Conservation (phyloP, 2,329 filamentous ascomycete genomes). For the Diaporthe citri region DNA sequence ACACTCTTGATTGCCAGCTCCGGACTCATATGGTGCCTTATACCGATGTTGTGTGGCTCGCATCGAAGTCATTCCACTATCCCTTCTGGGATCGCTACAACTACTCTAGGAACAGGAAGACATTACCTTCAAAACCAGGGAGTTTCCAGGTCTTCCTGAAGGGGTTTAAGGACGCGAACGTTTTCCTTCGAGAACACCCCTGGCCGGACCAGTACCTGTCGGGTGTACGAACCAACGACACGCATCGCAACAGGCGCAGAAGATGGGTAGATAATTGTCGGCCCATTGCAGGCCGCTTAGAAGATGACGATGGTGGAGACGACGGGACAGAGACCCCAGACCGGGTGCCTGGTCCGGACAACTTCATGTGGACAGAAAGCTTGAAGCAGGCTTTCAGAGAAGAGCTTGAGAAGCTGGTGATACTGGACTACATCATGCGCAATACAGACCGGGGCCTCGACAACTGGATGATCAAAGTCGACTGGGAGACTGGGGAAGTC, state of each 20-base stretch:
- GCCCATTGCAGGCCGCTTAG: conserved; percentile 64
- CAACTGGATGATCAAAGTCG: conserved; percentile 99
- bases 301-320: conserved; percentile 71
- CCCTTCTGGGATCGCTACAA: conserved; percentile 96
- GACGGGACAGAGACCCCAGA: conserved; percentile 50
- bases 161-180: conserved; percentile 95
- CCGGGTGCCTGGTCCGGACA: conserved; percentile 59
- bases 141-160: conserved; percentile 98
- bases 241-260: conserved; percentile 76
- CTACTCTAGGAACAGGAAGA: conserved; percentile 88
- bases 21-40: conserved; percentile 95
- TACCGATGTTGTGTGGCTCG: conserved; percentile 93
- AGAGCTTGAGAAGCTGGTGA: conserved; percentile 95
- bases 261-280: conserved; percentile 87
- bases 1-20: conserved; percentile 91
- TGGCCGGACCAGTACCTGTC: conserved; percentile 92
- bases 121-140: conserved; percentile 88
- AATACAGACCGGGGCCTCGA: conserved; percentile 97
- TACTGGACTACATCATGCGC: conserved; percentile 98
- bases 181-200: conserved; percentile 93
- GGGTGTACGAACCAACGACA: conserved; percentile 76
- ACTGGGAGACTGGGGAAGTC: conserved; percentile 85
- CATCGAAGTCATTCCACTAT: conserved; percentile 97
- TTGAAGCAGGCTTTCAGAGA: conserved; percentile 94
- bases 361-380: conserved; percentile 87